Conservation (phyloP, 768 basidiomycete genomes). For the Mycena polygramma region DNA sequence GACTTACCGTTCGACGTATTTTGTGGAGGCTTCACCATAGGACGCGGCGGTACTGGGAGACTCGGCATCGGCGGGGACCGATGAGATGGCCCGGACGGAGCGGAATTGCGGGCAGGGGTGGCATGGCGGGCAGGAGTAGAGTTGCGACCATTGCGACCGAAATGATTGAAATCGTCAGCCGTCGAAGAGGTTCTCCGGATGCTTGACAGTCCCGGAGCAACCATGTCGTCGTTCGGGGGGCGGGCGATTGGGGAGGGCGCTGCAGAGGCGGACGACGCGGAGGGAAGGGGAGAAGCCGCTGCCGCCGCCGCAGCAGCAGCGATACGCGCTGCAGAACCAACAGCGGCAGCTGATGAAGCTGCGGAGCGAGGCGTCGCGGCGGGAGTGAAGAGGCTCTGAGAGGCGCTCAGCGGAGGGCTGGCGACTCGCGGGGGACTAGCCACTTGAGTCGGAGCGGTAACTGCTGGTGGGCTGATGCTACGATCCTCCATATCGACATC, state of each 20-base stretch:
- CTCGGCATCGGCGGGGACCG: slow-evolving; percentile 5
- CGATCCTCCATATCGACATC: slow-evolving; percentile 35
- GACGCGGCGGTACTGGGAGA: neutral
- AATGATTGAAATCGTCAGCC: slow-evolving; percentile 11
- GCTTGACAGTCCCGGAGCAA: slow-evolving; percentile 21
- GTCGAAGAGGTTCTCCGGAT: slow-evolving; percentile 6
- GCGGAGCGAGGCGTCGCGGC: slow-evolving; percentile 27
- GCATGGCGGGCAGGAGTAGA: slow-evolving; percentile 3
- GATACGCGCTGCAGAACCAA: neutral
- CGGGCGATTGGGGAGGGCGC: neutral
- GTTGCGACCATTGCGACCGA: neutral
- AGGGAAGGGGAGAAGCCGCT: neutral
- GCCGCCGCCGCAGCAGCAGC: neutral
- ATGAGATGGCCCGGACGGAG: slow-evolving; percentile 5
- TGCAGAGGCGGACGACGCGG: slow-evolving; percentile 3
- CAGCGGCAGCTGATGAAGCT: neutral
- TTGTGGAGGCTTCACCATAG: slow-evolving; percentile 12
- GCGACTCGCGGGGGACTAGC: neutral
- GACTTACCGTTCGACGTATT: slow-evolving; percentile 20
- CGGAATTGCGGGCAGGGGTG: neutral
- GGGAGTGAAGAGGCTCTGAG: slow-evolving; percentile 34
- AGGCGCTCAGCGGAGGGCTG: slow-evolving; percentile 26
- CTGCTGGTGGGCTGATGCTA: neutral
- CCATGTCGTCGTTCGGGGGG: slow-evolving; percentile 20
- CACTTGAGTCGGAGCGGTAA: neutral